These are phyloP conservation scores for Zygnema circumcarinatum DNA, from an alignment of 139 green algal species.

Conservation along the genomic window DNA sequence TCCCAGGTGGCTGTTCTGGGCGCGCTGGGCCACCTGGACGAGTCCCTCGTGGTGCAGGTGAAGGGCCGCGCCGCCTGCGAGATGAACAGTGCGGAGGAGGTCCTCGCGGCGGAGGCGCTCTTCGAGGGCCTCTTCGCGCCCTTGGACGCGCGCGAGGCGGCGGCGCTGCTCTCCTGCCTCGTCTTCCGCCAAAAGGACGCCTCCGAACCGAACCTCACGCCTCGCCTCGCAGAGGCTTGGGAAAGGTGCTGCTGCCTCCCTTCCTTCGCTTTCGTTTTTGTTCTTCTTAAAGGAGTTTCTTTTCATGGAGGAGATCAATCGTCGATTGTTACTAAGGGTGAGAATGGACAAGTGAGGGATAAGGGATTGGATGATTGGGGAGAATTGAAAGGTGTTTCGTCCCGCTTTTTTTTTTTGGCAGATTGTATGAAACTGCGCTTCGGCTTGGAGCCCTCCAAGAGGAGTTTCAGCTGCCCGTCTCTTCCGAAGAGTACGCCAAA, in stretches of 20 bases:
- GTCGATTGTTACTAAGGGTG: neutral
- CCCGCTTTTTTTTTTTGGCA: too few relatives aligned
- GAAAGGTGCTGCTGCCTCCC: conserved; percentile 18
- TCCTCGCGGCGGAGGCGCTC: conserved; percentile 90
- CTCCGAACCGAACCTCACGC: conserved; percentile 43
- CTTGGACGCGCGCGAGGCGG: conserved; percentile 83
- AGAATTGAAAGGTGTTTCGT: neutral
- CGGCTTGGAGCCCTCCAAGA: conserved; percentile 71
- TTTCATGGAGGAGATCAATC: too few relatives aligned
- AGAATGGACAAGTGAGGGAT: neutral
- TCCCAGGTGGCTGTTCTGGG: conserved; percentile 47
- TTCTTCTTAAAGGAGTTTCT: too few relatives aligned
- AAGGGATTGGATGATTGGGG: neutral
- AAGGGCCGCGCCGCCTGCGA: conserved; percentile 90
- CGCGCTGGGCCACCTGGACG: conserved; percentile 34
- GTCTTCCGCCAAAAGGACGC: conserved; percentile 91
- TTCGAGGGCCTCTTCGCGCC: conserved; percentile 79
- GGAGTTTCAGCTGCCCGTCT: conserved; percentile 60
- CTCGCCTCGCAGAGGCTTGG: conserved; percentile 57
- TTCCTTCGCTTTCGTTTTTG: conserved; percentile 27
- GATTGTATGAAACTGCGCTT: conserved; percentile 50
- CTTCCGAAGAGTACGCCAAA: conserved; percentile 76
- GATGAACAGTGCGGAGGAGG: conserved; percentile 90
- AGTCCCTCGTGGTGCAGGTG: conserved; percentile 73
- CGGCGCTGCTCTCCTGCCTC: conserved; percentile 86